Evolutionary conservation across 495 filamentous ascomycete genomes (phyloP).

Genomic region (Hypoxylon subgilvum): DNA sequence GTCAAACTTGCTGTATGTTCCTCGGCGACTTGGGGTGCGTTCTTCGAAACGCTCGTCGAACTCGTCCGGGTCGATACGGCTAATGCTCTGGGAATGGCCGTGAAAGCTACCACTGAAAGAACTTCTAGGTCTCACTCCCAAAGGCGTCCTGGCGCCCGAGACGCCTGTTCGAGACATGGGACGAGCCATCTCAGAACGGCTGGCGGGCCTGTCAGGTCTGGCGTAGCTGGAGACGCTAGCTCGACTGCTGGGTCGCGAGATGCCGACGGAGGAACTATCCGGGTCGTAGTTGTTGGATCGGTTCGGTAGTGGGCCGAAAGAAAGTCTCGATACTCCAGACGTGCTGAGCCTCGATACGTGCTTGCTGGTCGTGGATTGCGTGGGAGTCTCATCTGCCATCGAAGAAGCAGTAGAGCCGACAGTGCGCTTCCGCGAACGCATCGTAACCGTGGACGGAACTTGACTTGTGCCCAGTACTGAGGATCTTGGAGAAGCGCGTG

Average conservation of each 20-base stretch:
- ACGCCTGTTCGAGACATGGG: constrained; percentile 66
- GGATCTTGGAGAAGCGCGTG: constrained; percentile 75
- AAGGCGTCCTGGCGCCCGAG: constrained; percentile 67
- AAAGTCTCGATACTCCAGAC: constrained; percentile 60
- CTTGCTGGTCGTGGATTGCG: constrained; percentile 52
- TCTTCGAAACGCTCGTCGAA: constrained; percentile 54
- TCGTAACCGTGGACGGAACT: constrained; percentile 76
- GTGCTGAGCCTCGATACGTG: constrained; percentile 58
- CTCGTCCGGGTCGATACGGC: constrained; percentile 48
- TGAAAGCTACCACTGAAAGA: constrained; percentile 63
- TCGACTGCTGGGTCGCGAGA: constrained; percentile 66
- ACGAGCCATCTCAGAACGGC: constrained; percentile 61
- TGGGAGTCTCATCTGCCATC: constrained; percentile 47
- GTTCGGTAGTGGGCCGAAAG: constrained; percentile 59
- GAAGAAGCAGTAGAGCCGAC: constrained; percentile 68
- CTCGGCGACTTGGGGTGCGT: constrained; percentile 56
- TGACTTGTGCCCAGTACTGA: constrained; percentile 58
- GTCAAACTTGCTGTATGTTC: constrained; percentile 60
- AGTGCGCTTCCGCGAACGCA: constrained; percentile 74
- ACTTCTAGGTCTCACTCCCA: constrained; percentile 62
- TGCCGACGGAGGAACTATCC: constrained; percentile 44
- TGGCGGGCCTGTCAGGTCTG: constrained; percentile 57
- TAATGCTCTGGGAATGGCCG: constrained; percentile 57
- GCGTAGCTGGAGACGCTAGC: constrained; percentile 62
- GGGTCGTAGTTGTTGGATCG: constrained; percentile 45